Percentiles rank a stretch among this genome's conserved stretches.
phyloP scores from a whole-genome alignment of 345 rosid genomes.

The Kernera saxatilis region DNA sequence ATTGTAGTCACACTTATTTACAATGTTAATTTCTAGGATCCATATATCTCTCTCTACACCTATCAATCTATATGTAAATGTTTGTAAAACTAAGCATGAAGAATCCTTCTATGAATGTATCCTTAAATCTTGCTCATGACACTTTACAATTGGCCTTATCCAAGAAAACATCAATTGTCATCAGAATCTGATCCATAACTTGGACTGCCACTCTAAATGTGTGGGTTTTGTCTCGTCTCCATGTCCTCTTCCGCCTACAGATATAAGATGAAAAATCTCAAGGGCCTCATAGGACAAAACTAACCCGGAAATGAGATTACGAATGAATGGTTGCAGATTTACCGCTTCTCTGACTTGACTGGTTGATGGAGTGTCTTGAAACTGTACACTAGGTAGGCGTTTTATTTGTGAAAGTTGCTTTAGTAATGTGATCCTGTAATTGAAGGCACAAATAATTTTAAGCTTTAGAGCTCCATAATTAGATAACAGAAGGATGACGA shows the following conservation, averaged over 20 bases:
- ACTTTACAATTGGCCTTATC: not conserved
- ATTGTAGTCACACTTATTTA: too few species aligned
- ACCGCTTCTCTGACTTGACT: constrained; percentile 2
- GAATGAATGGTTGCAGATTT: too few species aligned
- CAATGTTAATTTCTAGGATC: too few species aligned
- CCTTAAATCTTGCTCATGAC: too few species aligned
- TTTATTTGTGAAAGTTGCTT: not conserved
- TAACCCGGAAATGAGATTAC: not conserved
- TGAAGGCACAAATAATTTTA: not conserved
- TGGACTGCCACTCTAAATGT: not conserved
- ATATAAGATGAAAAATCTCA: not conserved
- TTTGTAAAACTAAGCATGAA: not conserved
- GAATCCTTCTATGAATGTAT: not conserved
- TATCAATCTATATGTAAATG: not conserved
- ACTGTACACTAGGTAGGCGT: constrained; percentile 17
- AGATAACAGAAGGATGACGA: not conserved
- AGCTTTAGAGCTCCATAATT: not conserved
- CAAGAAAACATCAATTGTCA: not conserved
- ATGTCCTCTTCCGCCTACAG: not conserved
- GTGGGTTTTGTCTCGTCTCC: constrained; percentile 2
- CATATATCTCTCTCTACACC: too few species aligned
- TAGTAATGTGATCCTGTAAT: not conserved
- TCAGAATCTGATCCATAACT: constrained; percentile 12
- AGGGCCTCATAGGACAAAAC: not conserved
- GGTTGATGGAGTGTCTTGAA: constrained; percentile 2